Conservation (phyloP, 1,139 yeast species). For the Taphrina populina region DNA sequence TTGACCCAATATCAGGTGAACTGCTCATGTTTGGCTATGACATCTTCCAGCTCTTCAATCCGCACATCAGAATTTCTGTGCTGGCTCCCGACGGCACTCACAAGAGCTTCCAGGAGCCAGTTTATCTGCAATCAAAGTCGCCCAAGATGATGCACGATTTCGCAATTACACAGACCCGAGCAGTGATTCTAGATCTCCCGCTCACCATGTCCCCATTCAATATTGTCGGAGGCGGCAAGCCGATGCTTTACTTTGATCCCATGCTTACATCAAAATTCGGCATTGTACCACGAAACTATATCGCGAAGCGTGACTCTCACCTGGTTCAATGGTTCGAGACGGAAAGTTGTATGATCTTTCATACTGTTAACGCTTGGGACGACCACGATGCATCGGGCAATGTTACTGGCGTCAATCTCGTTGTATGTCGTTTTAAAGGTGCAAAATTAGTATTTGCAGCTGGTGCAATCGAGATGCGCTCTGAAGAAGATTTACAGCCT, state of each 20-base stretch:
- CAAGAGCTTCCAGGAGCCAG: slow-evolving; percentile 26
- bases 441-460: slow-evolving; percentile 34
- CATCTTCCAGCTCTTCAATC: slow-evolving; percentile 30
- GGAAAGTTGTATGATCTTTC: slow-evolving; percentile 34
- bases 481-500: not conserved
- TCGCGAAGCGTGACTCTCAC: not conserved
- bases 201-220: slow-evolving; percentile 34
- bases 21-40: slow-evolving; percentile 34
- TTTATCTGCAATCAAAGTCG: slow-evolving; percentile 17
- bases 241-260: slow-evolving; percentile 29
- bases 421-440: slow-evolving; percentile 33
- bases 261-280: slow-evolving; percentile 23
- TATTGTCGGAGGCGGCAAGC: slow-evolving; percentile 21
- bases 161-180: slow-evolving; percentile 28
- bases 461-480: slow-evolving; percentile 29
- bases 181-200: slow-evolving; percentile 27
- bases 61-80: slow-evolving; percentile 26
- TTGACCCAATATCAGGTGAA: slow-evolving; percentile 30
- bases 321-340: slow-evolving; percentile 24
- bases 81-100: slow-evolving; percentile 22
- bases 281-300: slow-evolving; percentile 10
- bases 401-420: slow-evolving; percentile 20
- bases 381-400: slow-evolving; percentile 23
- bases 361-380: slow-evolving; percentile 34
- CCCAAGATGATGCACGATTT: slow-evolving; percentile 35